A percentile compares a stretch with the other conserved stretches of the same genome.
Conservation (phyloP, 345 rosid species). For the Eucalyptus grandis region DNA sequence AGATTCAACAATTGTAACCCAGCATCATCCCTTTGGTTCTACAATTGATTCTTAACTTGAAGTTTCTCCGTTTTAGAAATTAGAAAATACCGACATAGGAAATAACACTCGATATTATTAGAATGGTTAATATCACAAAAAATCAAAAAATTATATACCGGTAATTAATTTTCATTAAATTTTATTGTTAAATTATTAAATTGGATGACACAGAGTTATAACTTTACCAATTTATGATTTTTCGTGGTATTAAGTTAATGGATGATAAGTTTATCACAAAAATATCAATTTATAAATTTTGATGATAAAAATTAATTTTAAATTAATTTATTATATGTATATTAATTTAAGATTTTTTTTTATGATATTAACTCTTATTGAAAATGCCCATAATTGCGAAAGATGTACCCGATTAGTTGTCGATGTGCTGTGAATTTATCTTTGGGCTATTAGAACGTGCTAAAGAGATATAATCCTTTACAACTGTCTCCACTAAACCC, state of each 20-base stretch:
- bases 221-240: no score
- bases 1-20: no score
- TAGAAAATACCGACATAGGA: not conserved
- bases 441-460: not conserved
- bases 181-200: accelerated
- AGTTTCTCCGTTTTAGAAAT: accelerated
- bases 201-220: no score
- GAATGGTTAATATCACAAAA: no score
- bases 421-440: not conserved
- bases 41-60: not conserved
- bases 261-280: no score
- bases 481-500: not conserved
- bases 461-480: not conserved
- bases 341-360: no score
- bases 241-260: no score
- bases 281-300: no score
- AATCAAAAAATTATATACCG: accelerated
- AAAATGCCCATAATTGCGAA: not conserved
- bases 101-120: not conserved
- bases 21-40: not conserved
- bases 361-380: not conserved
- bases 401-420: not conserved
- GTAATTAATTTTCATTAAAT: no score
- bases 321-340: no score
- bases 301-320: no score